Evolutionary conservation across 2,329 filamentous ascomycete species (phyloP), one percentile per base, ranked within the genome.

Genomic region (Tolypocladium cylindrosporum): DNA sequence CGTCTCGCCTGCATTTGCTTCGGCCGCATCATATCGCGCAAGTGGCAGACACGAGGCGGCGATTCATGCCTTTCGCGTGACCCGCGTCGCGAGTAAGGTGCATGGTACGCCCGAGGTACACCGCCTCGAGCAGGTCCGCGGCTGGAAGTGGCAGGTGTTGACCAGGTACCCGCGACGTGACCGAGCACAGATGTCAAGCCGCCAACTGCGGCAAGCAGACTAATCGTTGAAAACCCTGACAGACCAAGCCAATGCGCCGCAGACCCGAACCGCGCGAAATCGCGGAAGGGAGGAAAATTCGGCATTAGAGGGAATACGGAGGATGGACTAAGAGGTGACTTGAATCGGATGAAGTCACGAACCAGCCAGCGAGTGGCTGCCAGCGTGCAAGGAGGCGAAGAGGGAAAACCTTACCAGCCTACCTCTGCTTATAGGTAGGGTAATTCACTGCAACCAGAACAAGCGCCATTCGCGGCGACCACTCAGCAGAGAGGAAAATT

Each of bases 161-260:
- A 16, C 24, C 27, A 42, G 40, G 53, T 55, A 54, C 52, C 19
- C 48, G 48, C 14, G 48, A 52, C 48, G 39, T 43, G 34, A 16
- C 16, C 24, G 16, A 42, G 31, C 31, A 11, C 27, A 52, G 31
- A 19, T 21, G n/a, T 34, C 52, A n/a, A 31, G 52, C n/a, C 24
- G 27, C 24, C n/a, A 42, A n/a, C 10, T 16, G 51, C 51, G 51
- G 51, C 37, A 42, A 10, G 39, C 53, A 36, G 40, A 24, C 53
- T 51, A 34, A 50, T 8, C 7, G 14, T 13, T 13, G 16, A 51
- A 43, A 43, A 42, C 14, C 24, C 24, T 19, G 53, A 42, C 39
- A 31, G 31, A 55, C 53, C 53, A 21, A 31, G 21, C 53, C 24
- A 61, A 59, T 59, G 61, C 51, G 60, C 63, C 60, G 59, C 65